Percentiles rank a stretch among this genome's conserved stretches.
Evolutionary conservation across 306 rosid species (phyloP).

Genomic region (Acmispon strigosus): DNA sequence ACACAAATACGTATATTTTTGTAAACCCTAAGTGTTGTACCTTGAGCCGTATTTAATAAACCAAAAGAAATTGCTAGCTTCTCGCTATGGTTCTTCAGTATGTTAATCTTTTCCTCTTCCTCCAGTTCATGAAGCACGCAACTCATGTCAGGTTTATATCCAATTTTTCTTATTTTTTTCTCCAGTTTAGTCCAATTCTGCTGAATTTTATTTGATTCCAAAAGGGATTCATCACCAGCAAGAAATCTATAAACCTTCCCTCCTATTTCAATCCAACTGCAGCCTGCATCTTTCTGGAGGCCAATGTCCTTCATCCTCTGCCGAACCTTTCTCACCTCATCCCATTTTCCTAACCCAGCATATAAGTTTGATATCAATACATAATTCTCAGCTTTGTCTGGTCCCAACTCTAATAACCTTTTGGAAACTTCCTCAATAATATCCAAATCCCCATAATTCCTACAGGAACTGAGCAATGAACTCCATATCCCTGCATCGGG

Average conservation of each 20-base stretch:
- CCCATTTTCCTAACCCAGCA: constrained; percentile 72
- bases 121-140: constrained; percentile 78
- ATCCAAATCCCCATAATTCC: constrained; percentile 47
- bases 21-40: constrained; percentile 53
- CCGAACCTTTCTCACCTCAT: constrained; percentile 53
- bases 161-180: constrained; percentile 54
- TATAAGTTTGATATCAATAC: constrained; percentile 66
- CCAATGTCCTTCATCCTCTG: constrained; percentile 63
- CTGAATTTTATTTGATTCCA: constrained; percentile 34
- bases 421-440: constrained; percentile 47
- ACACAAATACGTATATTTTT: constrained; percentile 75
- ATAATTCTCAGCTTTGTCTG: constrained; percentile 55
- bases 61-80: constrained; percentile 81
- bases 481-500: constrained; percentile 81
- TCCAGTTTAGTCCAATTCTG: constrained; percentile 60
- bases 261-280: constrained; percentile 78
- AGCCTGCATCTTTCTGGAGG: constrained; percentile 66
- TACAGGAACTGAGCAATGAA: constrained; percentile 78
- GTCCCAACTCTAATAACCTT: constrained; percentile 51
- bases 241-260: constrained; percentile 64
- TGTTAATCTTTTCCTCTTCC: constrained; percentile 58
- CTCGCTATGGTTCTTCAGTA: constrained; percentile 65
- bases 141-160: constrained; percentile 61
- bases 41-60: constrained; percentile 46
- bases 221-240: constrained; percentile 41